A percentile compares a stretch with the other conserved stretches of the same genome.
phyloP scores from a whole-genome alignment of 2,329 filamentous ascomycete species.

The Calycina marina region DNA sequence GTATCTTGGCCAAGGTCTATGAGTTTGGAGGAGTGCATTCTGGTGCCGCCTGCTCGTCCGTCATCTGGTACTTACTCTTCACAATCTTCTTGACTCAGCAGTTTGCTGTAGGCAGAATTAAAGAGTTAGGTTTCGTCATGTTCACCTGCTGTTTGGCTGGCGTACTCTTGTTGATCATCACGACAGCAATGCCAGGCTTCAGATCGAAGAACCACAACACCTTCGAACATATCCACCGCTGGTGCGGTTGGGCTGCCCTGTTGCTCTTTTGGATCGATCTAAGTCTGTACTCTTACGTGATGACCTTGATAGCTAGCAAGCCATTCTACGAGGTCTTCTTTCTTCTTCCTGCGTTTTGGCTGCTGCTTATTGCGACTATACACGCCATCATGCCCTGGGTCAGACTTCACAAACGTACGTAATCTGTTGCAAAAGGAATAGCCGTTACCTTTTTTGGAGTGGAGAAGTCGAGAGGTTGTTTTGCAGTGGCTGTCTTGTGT shows the following conservation, averaged over 20 bases:
- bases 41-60: conserved; percentile 32
- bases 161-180: conserved; percentile 44
- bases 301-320: conserved; percentile 19
- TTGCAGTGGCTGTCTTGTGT: too few species aligned
- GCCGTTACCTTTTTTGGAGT: too few species aligned
- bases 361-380: conserved; percentile 30
- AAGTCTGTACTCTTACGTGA: conserved; percentile 34
- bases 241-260: conserved; percentile 55
- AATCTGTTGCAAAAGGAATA: too few species aligned
- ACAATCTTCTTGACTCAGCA: conserved; percentile 21
- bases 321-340: conserved; percentile 25
- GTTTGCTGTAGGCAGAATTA: not conserved
- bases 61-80: conserved; percentile 31
- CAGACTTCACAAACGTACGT: conserved; percentile 37
- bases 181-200: conserved; percentile 48
- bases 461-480: too few species aligned
- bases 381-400: conserved; percentile 16
- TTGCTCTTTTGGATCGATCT: conserved; percentile 50
- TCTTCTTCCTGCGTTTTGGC: conserved; percentile 46
- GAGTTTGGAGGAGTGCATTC: conserved; percentile 38
- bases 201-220: conserved; percentile 49
- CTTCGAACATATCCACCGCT: conserved; percentile 60
- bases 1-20: conserved; percentile 33
- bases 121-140: conserved; percentile 24
- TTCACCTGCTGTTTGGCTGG: conserved; percentile 40